Percentiles rank a stretch among this genome's conserved stretches.
phyloP scores from a whole-genome alignment of 139 green algal species.

The Chlorella sp. region DNA sequence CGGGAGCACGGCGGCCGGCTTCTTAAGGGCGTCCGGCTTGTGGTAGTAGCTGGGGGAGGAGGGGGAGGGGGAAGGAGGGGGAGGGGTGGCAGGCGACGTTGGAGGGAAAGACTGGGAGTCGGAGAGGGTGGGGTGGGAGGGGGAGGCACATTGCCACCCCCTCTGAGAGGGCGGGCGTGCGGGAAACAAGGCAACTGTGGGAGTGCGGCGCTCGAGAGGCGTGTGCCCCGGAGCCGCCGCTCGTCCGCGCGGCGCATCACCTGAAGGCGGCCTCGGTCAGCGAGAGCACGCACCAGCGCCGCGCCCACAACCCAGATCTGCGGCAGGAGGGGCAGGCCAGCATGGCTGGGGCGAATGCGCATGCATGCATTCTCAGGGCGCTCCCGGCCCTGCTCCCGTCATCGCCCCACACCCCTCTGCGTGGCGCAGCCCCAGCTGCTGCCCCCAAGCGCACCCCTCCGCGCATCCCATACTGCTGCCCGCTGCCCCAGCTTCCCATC shows the following conservation, averaged over 20 bases:
- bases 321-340: neutral
- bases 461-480: neutral
- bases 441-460: neutral
- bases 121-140: neutral
- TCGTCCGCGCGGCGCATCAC: neutral
- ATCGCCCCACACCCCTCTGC: neutral
- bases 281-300: slow-evolving; percentile 14
- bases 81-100: neutral
- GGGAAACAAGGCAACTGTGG: neutral
- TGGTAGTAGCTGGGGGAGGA: no score
- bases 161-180: neutral
- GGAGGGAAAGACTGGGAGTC: neutral
- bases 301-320: slow-evolving; percentile 4
- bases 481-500: neutral
- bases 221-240: neutral
- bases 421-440: neutral
- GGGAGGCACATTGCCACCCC: neutral
- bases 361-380: neutral
- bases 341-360: neutral
- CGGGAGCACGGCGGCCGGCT: neutral
- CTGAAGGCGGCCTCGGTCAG: neutral
- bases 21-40: neutral
- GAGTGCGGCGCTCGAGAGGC: neutral
- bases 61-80: no score
- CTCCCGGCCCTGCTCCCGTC: neutral